Evolutionary conservation across 2,329 filamentous ascomycete species (phyloP).

Genomic region (Sclerotinia sclerotiorum): DNA sequence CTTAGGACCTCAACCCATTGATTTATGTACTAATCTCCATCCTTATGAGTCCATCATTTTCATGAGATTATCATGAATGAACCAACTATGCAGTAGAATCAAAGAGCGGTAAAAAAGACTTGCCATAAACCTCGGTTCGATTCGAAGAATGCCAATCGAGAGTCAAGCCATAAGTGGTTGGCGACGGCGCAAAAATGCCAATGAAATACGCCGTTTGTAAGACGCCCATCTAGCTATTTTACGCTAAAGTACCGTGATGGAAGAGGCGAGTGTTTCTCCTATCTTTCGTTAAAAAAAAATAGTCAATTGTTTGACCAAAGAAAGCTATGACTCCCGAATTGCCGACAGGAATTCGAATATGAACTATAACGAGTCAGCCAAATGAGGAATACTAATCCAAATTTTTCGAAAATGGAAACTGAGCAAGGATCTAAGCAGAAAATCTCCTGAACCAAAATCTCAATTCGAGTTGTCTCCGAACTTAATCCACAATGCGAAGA

Average conservation of each 20-base stretch:
- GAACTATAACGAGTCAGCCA: neutral
- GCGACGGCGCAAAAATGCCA: neutral
- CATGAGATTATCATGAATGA: neutral
- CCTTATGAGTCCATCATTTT: neutral
- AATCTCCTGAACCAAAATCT: neutral
- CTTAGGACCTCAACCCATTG: neutral
- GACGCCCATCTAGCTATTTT: neutral
- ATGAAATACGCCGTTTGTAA: neutral
- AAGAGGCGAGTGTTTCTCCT: neutral
- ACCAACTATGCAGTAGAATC: neutral
- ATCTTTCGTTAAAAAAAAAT: neutral
- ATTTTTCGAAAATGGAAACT: neutral
- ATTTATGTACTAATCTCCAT: neutral
- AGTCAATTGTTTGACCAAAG: neutral
- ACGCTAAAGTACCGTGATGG: neutral
- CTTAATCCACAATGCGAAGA: neutral
- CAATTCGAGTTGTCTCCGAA: neutral
- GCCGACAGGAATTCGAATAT: neutral
- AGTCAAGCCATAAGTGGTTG: neutral
- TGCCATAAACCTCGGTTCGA: neutral
- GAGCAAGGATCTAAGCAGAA: neutral
- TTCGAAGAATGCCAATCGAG: neutral
- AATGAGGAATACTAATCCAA: neutral
- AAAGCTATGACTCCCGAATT: neutral
- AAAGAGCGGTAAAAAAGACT: slow-evolving; percentile 1